phyloP scores from a whole-genome alignment of 164 flowering plant genomes.

The Magnolia officinalis region DNA sequence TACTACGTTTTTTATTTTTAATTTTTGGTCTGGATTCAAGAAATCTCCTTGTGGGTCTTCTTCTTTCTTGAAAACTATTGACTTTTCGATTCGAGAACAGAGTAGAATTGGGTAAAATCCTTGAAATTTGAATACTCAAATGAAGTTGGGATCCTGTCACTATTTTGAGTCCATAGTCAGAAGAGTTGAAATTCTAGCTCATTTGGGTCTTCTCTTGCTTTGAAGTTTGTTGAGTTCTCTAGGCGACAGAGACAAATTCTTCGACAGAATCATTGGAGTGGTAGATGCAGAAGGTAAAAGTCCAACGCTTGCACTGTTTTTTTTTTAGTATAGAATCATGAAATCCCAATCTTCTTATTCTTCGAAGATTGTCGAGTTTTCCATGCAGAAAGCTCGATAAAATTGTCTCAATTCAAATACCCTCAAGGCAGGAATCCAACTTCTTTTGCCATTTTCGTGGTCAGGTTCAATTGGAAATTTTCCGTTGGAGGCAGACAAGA shows the following conservation, averaged over 20 bases:
- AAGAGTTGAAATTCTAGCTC: background rate
- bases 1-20: too few species aligned
- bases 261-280: background rate
- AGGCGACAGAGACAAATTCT: background rate
- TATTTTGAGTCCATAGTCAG: background rate
- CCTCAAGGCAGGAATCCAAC: background rate
- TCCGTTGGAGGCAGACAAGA: background rate
- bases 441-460: background rate
- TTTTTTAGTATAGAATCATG: background rate
- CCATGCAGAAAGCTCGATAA: background rate
- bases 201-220: background rate
- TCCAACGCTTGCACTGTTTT: background rate
- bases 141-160: background rate
- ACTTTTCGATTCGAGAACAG: background rate
- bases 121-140: background rate
- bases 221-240: background rate
- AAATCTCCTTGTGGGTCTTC: conserved; percentile 2
- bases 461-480: conserved; percentile 6
- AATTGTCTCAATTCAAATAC: background rate
- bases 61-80: background rate
- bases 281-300: background rate
- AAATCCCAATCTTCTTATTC: background rate
- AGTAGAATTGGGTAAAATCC: background rate
- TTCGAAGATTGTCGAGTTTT: background rate
- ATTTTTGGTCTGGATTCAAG: background rate